A percentile compares a stretch with the other conserved stretches of the same genome.
phyloP scores from a whole-genome alignment of 1,284 basidiomycete species.

The Moesziomyces parantarcticus region DNA sequence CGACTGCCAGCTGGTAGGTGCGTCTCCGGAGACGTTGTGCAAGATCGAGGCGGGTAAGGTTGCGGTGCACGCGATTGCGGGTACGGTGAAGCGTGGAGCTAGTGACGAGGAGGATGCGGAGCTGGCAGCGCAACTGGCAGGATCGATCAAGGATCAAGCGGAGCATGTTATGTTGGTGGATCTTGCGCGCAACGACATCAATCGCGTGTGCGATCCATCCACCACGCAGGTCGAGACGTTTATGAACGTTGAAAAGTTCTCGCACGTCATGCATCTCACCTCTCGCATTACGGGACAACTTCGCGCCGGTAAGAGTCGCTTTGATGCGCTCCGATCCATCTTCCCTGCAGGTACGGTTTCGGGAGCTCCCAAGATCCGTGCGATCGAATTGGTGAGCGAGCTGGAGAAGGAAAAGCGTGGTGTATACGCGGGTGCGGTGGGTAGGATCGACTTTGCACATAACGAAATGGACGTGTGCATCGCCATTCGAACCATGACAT shows the following conservation, averaged over 20 bases:
- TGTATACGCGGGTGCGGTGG: constrained; percentile 96
- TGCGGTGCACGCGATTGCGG: constrained; percentile 97
- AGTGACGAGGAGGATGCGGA: constrained; percentile 78
- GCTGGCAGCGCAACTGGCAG: constrained; percentile 79
- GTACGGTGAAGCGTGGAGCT: constrained; percentile 86
- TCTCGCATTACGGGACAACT: constrained; percentile 91
- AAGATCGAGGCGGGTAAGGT: constrained; percentile 89
- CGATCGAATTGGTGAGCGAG: constrained; percentile 89
- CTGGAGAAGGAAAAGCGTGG: constrained; percentile 91
- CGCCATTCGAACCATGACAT: constrained; percentile 97
- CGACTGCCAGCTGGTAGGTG: constrained; percentile 91
- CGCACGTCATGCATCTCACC: constrained; percentile 97
- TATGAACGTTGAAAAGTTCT: constrained; percentile 94
- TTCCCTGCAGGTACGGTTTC: constrained; percentile 99
- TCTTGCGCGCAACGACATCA: constrained; percentile 98
- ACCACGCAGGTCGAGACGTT: constrained; percentile 96
- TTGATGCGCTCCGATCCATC: constrained; percentile 98
- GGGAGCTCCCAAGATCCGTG: constrained; percentile 98
- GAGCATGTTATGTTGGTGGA: constrained; percentile 99
- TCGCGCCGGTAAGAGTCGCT: constrained; percentile 84
- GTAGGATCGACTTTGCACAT: constrained; percentile 93
- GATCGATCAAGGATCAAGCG: constrained; percentile 92
- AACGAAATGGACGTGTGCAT: constrained; percentile 99
- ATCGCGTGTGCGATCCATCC: constrained; percentile 92
- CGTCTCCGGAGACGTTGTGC: constrained; percentile 96